Conservation (phyloP, 331 rosid genomes). For the Cydonia oblonga region DNA sequence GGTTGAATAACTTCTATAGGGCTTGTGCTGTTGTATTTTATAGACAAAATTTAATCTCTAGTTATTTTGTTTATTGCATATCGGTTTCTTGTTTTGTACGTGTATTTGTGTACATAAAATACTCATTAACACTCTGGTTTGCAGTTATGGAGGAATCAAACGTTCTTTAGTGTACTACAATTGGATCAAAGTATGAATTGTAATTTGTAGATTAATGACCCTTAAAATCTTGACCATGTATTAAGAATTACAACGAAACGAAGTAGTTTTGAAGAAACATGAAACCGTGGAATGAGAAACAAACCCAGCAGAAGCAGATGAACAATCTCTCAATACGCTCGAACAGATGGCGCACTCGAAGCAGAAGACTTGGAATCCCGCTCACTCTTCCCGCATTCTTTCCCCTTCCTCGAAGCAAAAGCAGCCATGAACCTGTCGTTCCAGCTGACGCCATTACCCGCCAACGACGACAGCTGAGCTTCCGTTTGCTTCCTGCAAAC, state of each 20-base stretch:
- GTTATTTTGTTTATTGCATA: too few species aligned
- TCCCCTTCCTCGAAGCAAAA: slow-evolving; percentile 38
- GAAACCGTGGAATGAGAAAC: neutral
- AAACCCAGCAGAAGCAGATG: neutral
- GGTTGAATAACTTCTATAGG: too few species aligned
- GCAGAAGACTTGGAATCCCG: slow-evolving; percentile 32
- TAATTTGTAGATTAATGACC: too few species aligned
- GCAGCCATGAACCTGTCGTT: slow-evolving; percentile 48
- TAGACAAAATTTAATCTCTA: too few species aligned
- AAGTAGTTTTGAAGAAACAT: neutral
- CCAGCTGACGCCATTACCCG: slow-evolving; percentile 21
- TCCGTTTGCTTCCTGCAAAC: slow-evolving; percentile 24
- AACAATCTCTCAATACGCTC: slow-evolving; percentile 27
- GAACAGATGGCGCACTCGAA: slow-evolving; percentile 26
- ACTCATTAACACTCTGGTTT: neutral
- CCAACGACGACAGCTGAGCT: neutral
- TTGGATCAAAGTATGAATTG: neutral
- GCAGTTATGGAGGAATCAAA: neutral
- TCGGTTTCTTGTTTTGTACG: too few species aligned
- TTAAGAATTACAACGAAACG: neutral
- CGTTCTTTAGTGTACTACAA: neutral
- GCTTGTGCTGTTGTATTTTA: too few species aligned
- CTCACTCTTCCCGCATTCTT: slow-evolving; percentile 41
- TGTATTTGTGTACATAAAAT: too few species aligned
- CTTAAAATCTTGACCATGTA: too few species aligned